Percentiles rank a stretch among this genome's conserved stretches.
phyloP scores from a whole-genome alignment of 805 yeast genomes.

The Wickerhamiella azymoides region DNA sequence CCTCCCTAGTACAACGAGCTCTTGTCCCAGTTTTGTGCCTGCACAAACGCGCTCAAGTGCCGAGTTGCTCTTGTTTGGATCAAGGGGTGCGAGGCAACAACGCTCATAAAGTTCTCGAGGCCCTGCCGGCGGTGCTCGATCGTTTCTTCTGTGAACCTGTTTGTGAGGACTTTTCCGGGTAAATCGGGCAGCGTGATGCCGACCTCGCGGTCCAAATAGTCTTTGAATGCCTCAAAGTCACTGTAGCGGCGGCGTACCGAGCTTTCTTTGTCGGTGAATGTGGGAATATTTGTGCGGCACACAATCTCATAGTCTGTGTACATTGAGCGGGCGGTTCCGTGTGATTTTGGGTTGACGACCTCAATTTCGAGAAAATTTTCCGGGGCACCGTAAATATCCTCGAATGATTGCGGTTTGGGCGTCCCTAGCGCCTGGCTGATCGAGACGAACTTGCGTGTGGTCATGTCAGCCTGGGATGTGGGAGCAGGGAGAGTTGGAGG shows the following conservation, averaged over 20 bases:
- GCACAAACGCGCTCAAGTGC: conserved; percentile 68
- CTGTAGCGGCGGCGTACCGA: conserved; percentile 75
- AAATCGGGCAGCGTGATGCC: conserved; percentile 73
- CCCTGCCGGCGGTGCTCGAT: conserved; percentile 78
- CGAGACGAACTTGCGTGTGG: conserved; percentile 1
- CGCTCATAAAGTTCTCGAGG: conserved; percentile 57
- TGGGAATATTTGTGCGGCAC: conserved; percentile 84
- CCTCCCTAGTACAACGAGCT: conserved; percentile 7
- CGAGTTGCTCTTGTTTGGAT: conserved; percentile 69
- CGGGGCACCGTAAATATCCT: conserved; percentile 83
- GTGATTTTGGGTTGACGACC: conserved; percentile 70
- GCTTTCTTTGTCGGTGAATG: conserved; percentile 51
- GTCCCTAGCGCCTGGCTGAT: conserved; percentile 4
- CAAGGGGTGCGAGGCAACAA: conserved; percentile 85
- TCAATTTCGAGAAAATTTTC: conserved; percentile 89
- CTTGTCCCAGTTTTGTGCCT: conserved; percentile 69
- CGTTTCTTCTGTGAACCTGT: conserved; percentile 64
- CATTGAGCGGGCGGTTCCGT: conserved; percentile 46
- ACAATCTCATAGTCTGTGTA: conserved; percentile 86
- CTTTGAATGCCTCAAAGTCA: conserved; percentile 74
- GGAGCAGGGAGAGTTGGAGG: background rate
- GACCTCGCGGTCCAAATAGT: conserved; percentile 59
- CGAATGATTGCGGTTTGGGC: conserved; percentile 20
- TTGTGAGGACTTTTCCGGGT: conserved; percentile 76
- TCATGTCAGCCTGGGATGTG: background rate